Percentiles rank a stretch among this genome's conserved stretches.
Evolutionary conservation across 2,329 filamentous ascomycete species (phyloP).

Genomic region (Phaeophleospora eucalypticola): DNA sequence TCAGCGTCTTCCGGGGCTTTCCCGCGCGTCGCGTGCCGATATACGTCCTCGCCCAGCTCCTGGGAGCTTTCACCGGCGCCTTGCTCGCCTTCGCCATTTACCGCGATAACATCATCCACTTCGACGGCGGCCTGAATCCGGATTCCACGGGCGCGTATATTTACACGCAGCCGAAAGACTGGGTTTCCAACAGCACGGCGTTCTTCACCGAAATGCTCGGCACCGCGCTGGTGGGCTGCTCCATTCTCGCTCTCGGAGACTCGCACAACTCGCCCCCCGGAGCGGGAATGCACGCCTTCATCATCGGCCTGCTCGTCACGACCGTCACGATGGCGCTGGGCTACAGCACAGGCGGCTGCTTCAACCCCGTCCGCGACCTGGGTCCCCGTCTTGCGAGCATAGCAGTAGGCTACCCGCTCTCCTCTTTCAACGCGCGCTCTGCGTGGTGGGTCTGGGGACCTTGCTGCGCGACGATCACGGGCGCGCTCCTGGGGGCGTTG

Average conservation of each 20-base stretch:
- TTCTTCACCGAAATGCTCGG: slow-evolving; percentile 44
- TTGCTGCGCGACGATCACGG: slow-evolving; percentile 38
- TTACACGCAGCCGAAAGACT: slow-evolving; percentile 29
- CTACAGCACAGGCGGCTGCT: slow-evolving; percentile 46
- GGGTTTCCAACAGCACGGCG: slow-evolving; percentile 33
- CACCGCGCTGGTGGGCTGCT: slow-evolving; percentile 36
- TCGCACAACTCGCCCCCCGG: slow-evolving; percentile 34
- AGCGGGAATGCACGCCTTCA: slow-evolving; percentile 50
- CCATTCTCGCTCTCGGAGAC: slow-evolving; percentile 38
- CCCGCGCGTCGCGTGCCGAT: slow-evolving; percentile 48
- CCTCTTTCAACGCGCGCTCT: slow-evolving; percentile 31
- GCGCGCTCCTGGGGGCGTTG: slow-evolving; percentile 42
- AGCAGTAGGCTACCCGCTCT: slow-evolving; percentile 42
- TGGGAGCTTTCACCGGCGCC: slow-evolving; percentile 50
- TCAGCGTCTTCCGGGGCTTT: slow-evolving; percentile 49
- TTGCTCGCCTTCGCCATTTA: slow-evolving; percentile 46
- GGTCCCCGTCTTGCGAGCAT: slow-evolving; percentile 47
- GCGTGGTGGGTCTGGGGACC: slow-evolving; percentile 49
- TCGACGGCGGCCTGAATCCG: slow-evolving; percentile 37
- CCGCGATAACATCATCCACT: slow-evolving; percentile 34
- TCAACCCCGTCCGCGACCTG: slow-evolving; percentile 51
- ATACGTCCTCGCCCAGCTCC: slow-evolving; percentile 51
- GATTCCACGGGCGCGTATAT: slow-evolving; percentile 23
- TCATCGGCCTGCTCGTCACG: slow-evolving; percentile 44
- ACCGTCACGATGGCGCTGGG: slow-evolving; percentile 40